Evolutionary conservation across 352 stramenopile species (phyloP).

Genomic region (Poterioochromonas sp.): DNA sequence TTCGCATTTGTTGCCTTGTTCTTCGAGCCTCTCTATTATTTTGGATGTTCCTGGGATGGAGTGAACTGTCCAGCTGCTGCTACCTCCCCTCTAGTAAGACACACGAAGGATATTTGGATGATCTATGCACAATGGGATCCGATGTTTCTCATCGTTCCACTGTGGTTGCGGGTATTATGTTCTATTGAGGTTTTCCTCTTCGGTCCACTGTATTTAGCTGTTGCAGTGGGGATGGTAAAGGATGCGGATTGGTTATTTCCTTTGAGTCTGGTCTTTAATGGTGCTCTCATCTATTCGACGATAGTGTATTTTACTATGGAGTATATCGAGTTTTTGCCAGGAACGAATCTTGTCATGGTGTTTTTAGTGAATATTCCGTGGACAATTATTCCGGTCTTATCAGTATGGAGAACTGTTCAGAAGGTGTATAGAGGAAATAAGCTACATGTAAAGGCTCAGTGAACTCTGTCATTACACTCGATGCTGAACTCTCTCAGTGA

Average conservation of each 20-base stretch:
- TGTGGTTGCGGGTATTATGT: conserved; percentile 2
- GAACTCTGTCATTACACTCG: no score
- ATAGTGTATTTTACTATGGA: conserved; percentile 31
- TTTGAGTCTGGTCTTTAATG: neutral
- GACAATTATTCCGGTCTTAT: neutral
- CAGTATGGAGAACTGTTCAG: no score
- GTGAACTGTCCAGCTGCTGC: neutral
- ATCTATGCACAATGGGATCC: conserved; percentile 16
- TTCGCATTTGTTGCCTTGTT: conserved; percentile 6
- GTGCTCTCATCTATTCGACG: conserved; percentile 20
- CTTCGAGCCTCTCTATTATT: conserved; percentile 29
- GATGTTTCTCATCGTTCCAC: neutral
- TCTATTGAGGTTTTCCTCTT: conserved; percentile 19
- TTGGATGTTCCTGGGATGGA: conserved; percentile 17
- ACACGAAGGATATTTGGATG: neutral
- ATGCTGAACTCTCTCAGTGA: no score
- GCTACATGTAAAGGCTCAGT: no score
- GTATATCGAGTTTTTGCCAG: neutral
- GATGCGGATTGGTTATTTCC: neutral
- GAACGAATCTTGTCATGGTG: conserved; percentile 3
- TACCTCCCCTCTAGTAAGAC: neutral
- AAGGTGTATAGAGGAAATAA: no score
- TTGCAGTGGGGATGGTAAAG: neutral
- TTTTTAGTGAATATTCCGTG: conserved; percentile 20
- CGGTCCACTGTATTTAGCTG: neutral